Percentiles rank a stretch among this genome's conserved stretches.
phyloP scores from a whole-genome alignment of 2,329 filamentous ascomycete species.

The Cordyceps javanica region DNA sequence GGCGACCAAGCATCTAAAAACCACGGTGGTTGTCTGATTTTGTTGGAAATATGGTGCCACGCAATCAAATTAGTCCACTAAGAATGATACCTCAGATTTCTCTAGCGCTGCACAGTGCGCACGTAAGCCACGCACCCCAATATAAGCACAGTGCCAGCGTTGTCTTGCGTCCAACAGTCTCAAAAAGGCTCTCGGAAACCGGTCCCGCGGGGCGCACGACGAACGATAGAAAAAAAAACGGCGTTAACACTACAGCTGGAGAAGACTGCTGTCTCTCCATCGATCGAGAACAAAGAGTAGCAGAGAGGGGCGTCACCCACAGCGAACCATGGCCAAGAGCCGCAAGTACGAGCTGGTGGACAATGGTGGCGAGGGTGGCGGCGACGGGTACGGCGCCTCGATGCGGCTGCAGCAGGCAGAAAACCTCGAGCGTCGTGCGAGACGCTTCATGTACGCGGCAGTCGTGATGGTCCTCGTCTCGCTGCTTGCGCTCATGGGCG shows the following conservation, averaged over 20 bases:
- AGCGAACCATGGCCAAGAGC: slow-evolving; percentile 1
- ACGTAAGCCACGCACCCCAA: not conserved
- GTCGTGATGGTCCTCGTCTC: not conserved
- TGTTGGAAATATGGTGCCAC: too few species aligned
- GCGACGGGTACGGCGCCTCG: not conserved
- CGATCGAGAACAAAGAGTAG: not conserved
- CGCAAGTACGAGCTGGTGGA: slow-evolving; percentile 1
- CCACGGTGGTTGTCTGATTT: too few species aligned
- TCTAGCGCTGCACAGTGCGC: slow-evolving; percentile 3
- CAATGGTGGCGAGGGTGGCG: not conserved
- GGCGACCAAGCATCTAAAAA: too few species aligned
- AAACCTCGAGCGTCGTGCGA: slow-evolving; percentile 4
- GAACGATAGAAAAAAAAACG: not conserved
- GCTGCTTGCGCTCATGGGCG: slow-evolving; percentile 2
- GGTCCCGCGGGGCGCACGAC: not conserved
- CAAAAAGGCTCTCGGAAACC: not conserved
- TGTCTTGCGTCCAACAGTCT: not conserved
- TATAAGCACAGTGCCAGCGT: not conserved
- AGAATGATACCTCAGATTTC: too few species aligned
- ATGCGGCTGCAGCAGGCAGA: slow-evolving; percentile 2
- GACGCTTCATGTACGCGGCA: not conserved
- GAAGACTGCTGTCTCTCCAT: not conserved
- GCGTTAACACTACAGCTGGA: not conserved
- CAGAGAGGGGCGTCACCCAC: not conserved
- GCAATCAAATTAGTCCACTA: too few species aligned